phyloP scores from a whole-genome alignment of 768 basidiomycete genomes.

The Grammothele lineata region DNA sequence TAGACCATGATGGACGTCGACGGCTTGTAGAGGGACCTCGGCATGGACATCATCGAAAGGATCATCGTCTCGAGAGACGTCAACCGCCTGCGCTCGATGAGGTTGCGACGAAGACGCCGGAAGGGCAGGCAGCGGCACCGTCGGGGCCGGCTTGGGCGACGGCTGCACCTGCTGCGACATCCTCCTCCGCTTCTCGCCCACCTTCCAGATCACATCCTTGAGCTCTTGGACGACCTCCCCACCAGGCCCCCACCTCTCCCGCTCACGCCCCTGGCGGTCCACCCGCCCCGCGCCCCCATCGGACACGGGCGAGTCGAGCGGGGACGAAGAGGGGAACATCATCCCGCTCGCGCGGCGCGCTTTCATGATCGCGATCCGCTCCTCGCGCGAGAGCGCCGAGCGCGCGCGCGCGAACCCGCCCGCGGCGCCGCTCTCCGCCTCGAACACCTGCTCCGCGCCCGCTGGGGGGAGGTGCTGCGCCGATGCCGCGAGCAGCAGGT shows the following conservation, averaged over 20 bases:
- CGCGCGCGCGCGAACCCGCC: slow-evolving; percentile 48
- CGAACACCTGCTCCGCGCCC: slow-evolving; percentile 82
- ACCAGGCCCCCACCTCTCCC: slow-evolving; percentile 64
- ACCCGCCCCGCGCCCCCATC: slow-evolving; percentile 10
- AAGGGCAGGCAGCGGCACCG: no score
- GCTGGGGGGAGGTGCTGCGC: slow-evolving; percentile 54
- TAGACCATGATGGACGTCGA: no score
- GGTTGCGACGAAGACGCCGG: no score
- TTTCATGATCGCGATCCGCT: slow-evolving; percentile 61
- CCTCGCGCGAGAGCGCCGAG: slow-evolving; percentile 67
- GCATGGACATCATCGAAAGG: no score
- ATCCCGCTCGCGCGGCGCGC: slow-evolving; percentile 45
- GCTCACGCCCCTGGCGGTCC: slow-evolving; percentile 2
- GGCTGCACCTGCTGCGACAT: slow-evolving; percentile 31
- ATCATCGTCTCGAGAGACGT: no score
- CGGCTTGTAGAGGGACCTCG: no score
- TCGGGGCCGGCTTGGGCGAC: background rate
- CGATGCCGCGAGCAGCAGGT: slow-evolving; percentile 49
- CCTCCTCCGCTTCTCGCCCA: slow-evolving; percentile 62
- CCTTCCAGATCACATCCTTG: slow-evolving; percentile 86
- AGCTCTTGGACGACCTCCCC: slow-evolving; percentile 81
- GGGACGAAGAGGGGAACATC: slow-evolving; percentile 14
- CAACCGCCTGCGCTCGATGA: no score
- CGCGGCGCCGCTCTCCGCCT: slow-evolving; percentile 48
- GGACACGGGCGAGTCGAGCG: slow-evolving; percentile 1